Conservation (phyloP, 345 rosid genomes). For the Aquilaria sinensis region DNA sequence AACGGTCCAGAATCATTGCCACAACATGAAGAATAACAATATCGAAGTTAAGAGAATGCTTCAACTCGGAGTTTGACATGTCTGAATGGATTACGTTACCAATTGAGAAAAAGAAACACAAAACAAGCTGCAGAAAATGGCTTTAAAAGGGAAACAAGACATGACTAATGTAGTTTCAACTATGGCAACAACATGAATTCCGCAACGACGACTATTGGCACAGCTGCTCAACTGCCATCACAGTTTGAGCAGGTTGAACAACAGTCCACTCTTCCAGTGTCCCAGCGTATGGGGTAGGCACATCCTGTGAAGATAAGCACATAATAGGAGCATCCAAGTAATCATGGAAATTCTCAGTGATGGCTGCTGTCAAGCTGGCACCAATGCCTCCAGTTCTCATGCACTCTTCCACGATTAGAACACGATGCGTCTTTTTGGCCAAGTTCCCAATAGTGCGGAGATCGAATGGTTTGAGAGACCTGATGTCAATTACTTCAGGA, state of each 20-base stretch:
- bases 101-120: neutral
- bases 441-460: constrained; percentile 87
- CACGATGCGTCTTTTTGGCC: constrained; percentile 84
- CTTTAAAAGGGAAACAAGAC: constrained; percentile 1
- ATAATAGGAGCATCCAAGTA: constrained; percentile 90
- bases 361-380: constrained; percentile 87
- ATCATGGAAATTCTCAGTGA: constrained; percentile 83
- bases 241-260: constrained; percentile 92
- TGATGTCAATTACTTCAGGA: constrained; percentile 91
- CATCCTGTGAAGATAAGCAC: constrained; percentile 94
- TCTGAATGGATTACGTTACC: no score
- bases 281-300: constrained; percentile 90
- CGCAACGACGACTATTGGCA: constrained; percentile 46
- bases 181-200: constrained; percentile 10
- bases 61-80: no score
- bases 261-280: constrained; percentile 88
- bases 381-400: constrained; percentile 98
- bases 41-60: no score
- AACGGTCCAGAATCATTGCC: no score
- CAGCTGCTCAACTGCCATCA: constrained; percentile 87
- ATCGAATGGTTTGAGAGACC: constrained; percentile 90
- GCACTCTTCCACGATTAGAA: constrained; percentile 93
- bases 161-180: constrained; percentile 8
- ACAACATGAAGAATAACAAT: no score
- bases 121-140: constrained; percentile 5